Base-by-base conservation (phyloP, 148 eudicot genomes). In the Spergularia marina region DNA sequence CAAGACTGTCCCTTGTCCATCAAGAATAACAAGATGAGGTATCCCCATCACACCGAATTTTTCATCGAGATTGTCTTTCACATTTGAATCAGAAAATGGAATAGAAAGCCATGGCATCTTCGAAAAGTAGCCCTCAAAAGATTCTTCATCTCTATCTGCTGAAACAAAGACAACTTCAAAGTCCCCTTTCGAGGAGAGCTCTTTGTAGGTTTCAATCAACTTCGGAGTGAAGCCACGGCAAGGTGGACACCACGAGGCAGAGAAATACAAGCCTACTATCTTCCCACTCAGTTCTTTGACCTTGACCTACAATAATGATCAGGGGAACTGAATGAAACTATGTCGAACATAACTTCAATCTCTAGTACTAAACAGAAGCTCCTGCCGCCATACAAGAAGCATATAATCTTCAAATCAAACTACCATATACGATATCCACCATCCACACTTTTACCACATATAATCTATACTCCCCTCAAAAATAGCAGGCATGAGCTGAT, bases 41-140 rank as follows among this genome's bases (percentile, higher is more conserved):
- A 87, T 87, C 39, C 86, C 87, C 77, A 71, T 71, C 74, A 87
- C 90, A 44, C 44, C 56, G 58, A 87, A 87, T 61, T 73, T 68
- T 47, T 74, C 80, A 71, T 55, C 41, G 10, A 85, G 77, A 63
- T 65, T 73, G 49, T 68, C 62, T 12, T 11, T 68, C 61, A 77
- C 73, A 4, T 53, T 74, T 36, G 82, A 60, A 84, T 87, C 87
- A 55, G 84, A 74, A 71, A 81, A 76, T 11, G 90, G 90, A 73
- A 87, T 64, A 36, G 90, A 81, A 70, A 87, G 87, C 90, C 90
- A 87, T 49, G 87, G 86, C 90, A 87, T 87, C 77, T 87, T 84
- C 2, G 82, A 55, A 47, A 87, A 87, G 86, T 87, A 87, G 5
- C 52, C 80, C 21, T 79, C 75, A 58, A 78, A 83, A 39, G 90